Evolutionary conservation across 805 yeast species (phyloP), one percentile per base, ranked within the genome.

Genomic region (Nakazawaea ernobii): DNA sequence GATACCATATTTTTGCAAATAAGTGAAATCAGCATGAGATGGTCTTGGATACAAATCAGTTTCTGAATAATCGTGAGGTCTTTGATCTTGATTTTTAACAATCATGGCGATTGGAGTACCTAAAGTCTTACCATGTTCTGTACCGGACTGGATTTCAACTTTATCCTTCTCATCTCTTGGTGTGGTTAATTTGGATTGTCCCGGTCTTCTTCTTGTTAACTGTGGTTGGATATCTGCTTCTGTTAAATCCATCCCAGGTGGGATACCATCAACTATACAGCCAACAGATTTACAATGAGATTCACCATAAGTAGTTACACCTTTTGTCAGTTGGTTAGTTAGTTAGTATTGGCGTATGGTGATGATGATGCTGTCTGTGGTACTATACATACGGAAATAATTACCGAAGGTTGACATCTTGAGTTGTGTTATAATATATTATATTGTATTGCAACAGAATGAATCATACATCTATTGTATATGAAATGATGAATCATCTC

Each of bases 211-310:
- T 71, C 99, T 82, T 20, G 95, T 83, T 58, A 94, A 71, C 73
- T 94, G 99, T 14, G 97, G 96, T 71, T 94, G 99, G 55, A 94
- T 79, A 61, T 94, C 98, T 5, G 71, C 80, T 66, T 88, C 97
- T 14, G 85, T 76, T 46, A 94, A 77, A 7, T 80, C 75, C 79
- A 94, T 74, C 30, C 96, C 96, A 28, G 99, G 97, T 29, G 99
- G 99, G 37, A 90, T 94, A 50, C 99, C 99, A 57, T 94, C 99
- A 35, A 94, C 97, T 52, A 94, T 94, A 69, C 98, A 94, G 30
- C 99, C 99, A 37, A 94, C 99, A 8, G 96, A 87, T 59, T 82
- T 86, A 72, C 99, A 94, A 71, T 94, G 99, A 8, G 97, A 89
- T 66, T 94, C 99, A 55, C 99, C 99, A 73, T 90, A 92, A 29